phyloP scores from a whole-genome alignment of 345 rosid species.

The Hibiscus syriacus region DNA sequence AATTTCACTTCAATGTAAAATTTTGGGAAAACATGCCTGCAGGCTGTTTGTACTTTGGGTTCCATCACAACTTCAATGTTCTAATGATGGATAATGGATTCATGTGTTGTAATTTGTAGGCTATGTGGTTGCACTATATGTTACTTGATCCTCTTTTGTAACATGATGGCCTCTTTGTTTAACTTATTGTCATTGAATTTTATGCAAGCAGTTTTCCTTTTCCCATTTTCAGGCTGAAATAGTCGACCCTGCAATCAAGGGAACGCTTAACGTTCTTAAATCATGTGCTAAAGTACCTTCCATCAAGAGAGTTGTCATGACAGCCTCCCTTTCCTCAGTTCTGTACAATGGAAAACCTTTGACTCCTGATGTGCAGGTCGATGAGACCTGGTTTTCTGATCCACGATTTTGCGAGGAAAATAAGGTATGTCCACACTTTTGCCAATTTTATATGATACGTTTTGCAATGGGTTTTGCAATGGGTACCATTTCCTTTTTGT shows the following conservation, averaged over 20 bases:
- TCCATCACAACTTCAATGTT: not conserved
- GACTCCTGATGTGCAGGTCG: constrained; percentile 25
- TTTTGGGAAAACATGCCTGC: no score
- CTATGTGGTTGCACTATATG: no score
- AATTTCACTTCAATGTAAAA: no score
- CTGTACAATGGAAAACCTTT: constrained; percentile 20
- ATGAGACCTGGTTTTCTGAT: constrained; percentile 45
- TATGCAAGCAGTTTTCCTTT: no score
- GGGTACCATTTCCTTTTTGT: not conserved
- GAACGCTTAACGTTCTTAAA: constrained; percentile 36
- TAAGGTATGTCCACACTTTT: constrained; percentile 10
- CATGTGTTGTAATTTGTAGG: no score
- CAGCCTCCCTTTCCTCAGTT: constrained; percentile 41
- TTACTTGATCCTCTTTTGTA: no score
- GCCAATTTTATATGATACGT: not conserved
- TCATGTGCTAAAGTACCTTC: constrained; percentile 33
- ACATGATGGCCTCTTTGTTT: no score
- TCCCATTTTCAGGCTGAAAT: constrained; percentile 23
- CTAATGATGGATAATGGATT: no score
- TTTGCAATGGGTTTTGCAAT: no score
- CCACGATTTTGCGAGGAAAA: constrained; percentile 17
- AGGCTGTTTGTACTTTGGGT: not conserved
- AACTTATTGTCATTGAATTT: not conserved
- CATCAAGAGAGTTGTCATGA: constrained; percentile 38
- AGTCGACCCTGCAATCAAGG: constrained; percentile 41